Evolutionary conservation across 1,284 basidiomycete genomes (phyloP), one percentile per base, ranked within the genome.

Genomic region (Pseudozyma sp.): DNA sequence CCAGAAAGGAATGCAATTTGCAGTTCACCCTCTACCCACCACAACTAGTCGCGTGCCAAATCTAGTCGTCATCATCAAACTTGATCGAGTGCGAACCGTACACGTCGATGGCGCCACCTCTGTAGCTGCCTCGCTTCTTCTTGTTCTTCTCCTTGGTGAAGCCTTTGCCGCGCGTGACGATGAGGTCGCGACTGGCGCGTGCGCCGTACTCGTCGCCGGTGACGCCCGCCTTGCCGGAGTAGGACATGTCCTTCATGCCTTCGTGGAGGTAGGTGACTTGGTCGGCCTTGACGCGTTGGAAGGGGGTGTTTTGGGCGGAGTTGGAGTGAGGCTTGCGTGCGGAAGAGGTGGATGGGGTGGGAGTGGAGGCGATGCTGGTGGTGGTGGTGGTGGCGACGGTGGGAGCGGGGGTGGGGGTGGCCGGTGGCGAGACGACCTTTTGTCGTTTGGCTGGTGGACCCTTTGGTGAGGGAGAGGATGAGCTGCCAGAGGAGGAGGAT

Each of bases 71-170:
- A 65, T 84, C 81, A 30, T 72, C 68, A 54, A 84, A 84, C 67
- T 84, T 84, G 75, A 84, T 82, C 65, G 76, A 79, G 67, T 82
- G 78, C 8, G 61, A 66, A 16, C 78, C 77, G 29, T 80, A 75
- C 10, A 77, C 68, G 29, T 81, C 81, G 54, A 84, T 84, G 73
- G 71, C 72, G 24, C 84, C 84, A 30, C 85, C 85, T 31, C 79
- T 62, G 68, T 85, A 85, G 50, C 68, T 85, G 4, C 94, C 96
- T 77, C 92, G 88, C 87, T 99, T 98, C 87, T 98, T 98, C 89
- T 99, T 99, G 87, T 97, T 98, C 87, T 99, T 98, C 87, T 97
- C 96, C 86, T 98, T 99, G 57, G 94, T 89, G 88, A 99, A 99
- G 8, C 93, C 93, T 50, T 92, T 92, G 11, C 96, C 96, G 7